Evolutionary conservation across 148 eudicot species (phyloP).

Genomic region (Hydrangea macrophylla): DNA sequence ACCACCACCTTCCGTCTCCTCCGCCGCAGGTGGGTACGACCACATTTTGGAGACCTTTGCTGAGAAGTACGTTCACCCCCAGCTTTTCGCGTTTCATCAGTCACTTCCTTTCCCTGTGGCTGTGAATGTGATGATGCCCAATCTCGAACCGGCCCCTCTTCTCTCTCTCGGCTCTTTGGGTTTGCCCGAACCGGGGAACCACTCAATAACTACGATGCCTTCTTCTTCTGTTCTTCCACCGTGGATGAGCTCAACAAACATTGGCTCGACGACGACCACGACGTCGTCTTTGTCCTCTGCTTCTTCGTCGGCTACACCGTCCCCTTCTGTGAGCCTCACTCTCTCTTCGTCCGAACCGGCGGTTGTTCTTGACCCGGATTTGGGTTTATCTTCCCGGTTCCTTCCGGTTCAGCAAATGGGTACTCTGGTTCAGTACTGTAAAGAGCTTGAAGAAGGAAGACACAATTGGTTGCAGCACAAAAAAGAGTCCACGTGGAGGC

Average conservation of each 20-base stretch:
- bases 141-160: conserved; percentile 18
- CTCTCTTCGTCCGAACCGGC: conserved; percentile 31
- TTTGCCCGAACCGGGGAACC: neutral
- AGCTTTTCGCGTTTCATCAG: conserved; percentile 10
- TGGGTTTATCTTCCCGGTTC: conserved; percentile 10
- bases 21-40: conserved; percentile 29
- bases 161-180: conserved; percentile 12
- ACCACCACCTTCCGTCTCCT: conserved; percentile 8
- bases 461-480: conserved; percentile 37
- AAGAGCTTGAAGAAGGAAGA: conserved; percentile 36
- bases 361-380: conserved; percentile 10
- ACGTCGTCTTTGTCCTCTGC: conserved; percentile 17
- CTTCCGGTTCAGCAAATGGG: conserved; percentile 32
- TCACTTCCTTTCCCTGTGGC: conserved; percentile 8
- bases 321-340: conserved; percentile 29
- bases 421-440: conserved; percentile 25
- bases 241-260: conserved; percentile 19
- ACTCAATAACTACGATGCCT: neutral
- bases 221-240: conserved; percentile 12
- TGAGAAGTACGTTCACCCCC: conserved; percentile 35
- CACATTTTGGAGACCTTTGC: conserved; percentile 40
- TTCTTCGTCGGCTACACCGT: conserved; percentile 24
- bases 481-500: conserved; percentile 28
- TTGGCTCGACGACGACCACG: conserved; percentile 4
- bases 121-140: too few relatives aligned